Conservation (phyloP, 2,329 filamentous ascomycete species). For the Biscogniauxia sp. region DNA sequence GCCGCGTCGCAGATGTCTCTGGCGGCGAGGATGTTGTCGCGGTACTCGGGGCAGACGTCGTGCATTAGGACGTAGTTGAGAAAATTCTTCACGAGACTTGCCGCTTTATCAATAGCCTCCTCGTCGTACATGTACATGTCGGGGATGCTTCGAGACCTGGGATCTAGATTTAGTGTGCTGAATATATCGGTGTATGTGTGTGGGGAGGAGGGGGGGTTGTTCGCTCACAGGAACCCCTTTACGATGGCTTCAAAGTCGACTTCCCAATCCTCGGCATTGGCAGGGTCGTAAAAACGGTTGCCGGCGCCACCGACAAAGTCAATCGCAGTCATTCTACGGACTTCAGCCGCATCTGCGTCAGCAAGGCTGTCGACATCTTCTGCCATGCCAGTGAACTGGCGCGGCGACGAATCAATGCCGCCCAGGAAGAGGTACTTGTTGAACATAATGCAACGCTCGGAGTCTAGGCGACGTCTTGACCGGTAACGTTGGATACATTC, state of each 20-base stretch:
- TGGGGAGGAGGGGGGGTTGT: no score
- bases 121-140: conserved; percentile 55
- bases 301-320: conserved; percentile 53
- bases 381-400: conserved; percentile 60
- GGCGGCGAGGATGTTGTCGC: conserved; percentile 63
- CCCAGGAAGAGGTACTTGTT: conserved; percentile 79
- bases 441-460: conserved; percentile 63
- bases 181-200: background rate
- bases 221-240: conserved; percentile 71
- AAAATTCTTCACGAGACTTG: conserved; percentile 76
- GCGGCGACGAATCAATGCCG: conserved; percentile 63
- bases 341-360: conserved; percentile 60
- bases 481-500: conserved; percentile 81
- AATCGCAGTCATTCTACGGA: conserved; percentile 61
- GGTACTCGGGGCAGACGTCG: conserved; percentile 81
- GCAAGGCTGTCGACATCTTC: conserved; percentile 49
- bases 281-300: conserved; percentile 49
- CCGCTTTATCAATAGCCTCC: conserved; percentile 55
- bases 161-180: conserved; percentile 11
- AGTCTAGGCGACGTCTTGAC: conserved; percentile 69
- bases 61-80: conserved; percentile 84
- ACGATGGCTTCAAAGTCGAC: conserved; percentile 80
- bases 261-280: conserved; percentile 57
- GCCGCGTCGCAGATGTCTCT: conserved; percentile 65
- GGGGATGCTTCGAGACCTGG: conserved; percentile 55